phyloP scores from a whole-genome alignment of 192 early-diverging fungal genomes.

The Mortierella alpina region DNA sequence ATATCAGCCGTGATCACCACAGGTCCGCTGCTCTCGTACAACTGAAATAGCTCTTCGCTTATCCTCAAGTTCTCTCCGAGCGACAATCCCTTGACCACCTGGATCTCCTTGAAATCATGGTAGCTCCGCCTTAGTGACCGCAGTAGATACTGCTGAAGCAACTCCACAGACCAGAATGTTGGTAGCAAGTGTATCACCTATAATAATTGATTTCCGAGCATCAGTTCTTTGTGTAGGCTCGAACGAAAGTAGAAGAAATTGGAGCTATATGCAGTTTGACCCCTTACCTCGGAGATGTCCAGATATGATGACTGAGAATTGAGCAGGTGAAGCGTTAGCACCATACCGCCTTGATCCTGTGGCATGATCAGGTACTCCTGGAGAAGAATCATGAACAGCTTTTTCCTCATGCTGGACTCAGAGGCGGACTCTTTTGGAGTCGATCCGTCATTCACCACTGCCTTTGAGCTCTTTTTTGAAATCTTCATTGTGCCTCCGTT shows the following conservation, averaged over 20 bases:
- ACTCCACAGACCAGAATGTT: slow-evolving; percentile 62
- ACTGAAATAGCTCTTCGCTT: slow-evolving; percentile 52
- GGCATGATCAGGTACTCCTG: slow-evolving; percentile 61
- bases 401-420: slow-evolving; percentile 22
- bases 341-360: slow-evolving; percentile 45
- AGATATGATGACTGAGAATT: slow-evolving; percentile 67
- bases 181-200: slow-evolving; percentile 64
- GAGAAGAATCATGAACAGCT: slow-evolving; percentile 60
- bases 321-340: slow-evolving; percentile 38
- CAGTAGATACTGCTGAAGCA: slow-evolving; percentile 58
- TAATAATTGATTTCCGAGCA: background rate
- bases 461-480: slow-evolving; percentile 13
- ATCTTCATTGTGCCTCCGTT: slow-evolving; percentile 58
- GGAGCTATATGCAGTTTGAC: background rate
- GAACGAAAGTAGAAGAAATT: no score
- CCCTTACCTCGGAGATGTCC: slow-evolving; percentile 60
- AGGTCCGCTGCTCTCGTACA: slow-evolving; percentile 55
- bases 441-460: background rate
- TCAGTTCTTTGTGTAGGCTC: no score
- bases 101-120: slow-evolving; percentile 58
- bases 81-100: slow-evolving; percentile 60
- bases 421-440: slow-evolving; percentile 9
- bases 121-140: slow-evolving; percentile 58
- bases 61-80: slow-evolving; percentile 63
- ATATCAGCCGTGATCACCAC: slow-evolving; percentile 53